Evolutionary conservation across 345 rosid genomes (phyloP).

Genomic region (Raphanus raphanistrum): DNA sequence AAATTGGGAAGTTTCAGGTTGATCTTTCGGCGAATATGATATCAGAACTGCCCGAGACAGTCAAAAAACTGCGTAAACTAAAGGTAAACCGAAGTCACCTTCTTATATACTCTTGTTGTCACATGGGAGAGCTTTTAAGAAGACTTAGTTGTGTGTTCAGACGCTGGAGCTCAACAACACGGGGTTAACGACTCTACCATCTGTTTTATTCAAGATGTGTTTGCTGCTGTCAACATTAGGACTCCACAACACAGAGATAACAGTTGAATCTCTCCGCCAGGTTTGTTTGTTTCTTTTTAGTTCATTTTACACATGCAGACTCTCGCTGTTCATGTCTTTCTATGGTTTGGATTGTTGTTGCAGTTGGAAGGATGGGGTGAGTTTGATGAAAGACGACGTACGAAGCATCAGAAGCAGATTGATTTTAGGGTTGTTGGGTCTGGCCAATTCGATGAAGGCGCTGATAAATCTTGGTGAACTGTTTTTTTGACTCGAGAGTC

Average conservation of each 20-base stretch:
- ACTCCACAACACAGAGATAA: conserved; percentile 88
- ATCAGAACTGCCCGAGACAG: conserved; percentile 62
- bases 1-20: conserved; percentile 50
- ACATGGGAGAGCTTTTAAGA: not conserved
- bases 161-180: conserved; percentile 67
- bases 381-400: conserved; percentile 69
- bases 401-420: conserved; percentile 86
- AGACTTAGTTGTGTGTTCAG: conserved; percentile 39
- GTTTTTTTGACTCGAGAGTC: not conserved
- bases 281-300: conserved; percentile 39
- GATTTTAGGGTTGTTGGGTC: conserved; percentile 76
- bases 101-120: not conserved
- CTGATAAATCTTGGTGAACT: conserved; percentile 71
- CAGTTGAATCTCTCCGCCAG: conserved; percentile 73
- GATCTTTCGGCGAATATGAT: conserved; percentile 85
- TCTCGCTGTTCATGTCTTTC: not conserved
- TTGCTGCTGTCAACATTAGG: conserved; percentile 70
- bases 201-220: conserved; percentile 59
- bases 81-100: conserved; percentile 48
- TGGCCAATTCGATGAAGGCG: conserved; percentile 84
- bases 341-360: not conserved
- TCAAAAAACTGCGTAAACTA: conserved; percentile 55
- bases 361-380: conserved; percentile 82
- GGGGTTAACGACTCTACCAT: conserved; percentile 66
- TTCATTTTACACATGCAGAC: not conserved